Conservation (phyloP, 2,329 filamentous ascomycete genomes). For the Diaporthe ampelina region DNA sequence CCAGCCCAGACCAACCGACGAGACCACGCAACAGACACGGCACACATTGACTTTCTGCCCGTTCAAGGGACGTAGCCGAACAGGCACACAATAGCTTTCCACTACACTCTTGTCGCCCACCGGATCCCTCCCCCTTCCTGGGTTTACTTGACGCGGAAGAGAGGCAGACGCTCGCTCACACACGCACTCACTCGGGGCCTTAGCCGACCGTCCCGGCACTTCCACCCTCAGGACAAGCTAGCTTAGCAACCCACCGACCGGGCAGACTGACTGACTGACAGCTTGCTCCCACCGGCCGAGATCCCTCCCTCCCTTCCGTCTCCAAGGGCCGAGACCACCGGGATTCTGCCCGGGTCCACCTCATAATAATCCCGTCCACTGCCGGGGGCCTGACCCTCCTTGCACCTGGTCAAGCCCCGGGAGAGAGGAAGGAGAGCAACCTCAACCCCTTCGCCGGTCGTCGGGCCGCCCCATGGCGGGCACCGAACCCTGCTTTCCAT, state of each 20-base stretch:
- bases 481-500: constrained; percentile 11
- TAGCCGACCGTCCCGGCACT: constrained; percentile 22
- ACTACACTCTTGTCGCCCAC: not conserved
- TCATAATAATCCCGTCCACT: constrained; percentile 13
- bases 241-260: not conserved
- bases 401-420: not conserved
- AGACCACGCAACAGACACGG: not conserved
- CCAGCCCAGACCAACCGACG: not conserved
- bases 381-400: constrained; percentile 3
- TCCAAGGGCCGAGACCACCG: constrained; percentile 16
- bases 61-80: too few species aligned
- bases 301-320: not conserved
- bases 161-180: not conserved
- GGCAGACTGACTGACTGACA: not conserved
- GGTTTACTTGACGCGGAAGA: constrained; percentile 9
- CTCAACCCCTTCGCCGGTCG: constrained; percentile 1
- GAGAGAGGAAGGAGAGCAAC: not conserved
- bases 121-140: not conserved
- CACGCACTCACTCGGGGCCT: not conserved
- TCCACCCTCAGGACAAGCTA: not conserved
- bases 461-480: constrained; percentile 36
- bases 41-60: not conserved
- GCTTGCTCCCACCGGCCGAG: not conserved
- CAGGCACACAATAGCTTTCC: too few species aligned
- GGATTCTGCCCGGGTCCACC: constrained; percentile 24